Base-by-base conservation (phyloP, 495 filamentous ascomycete species). In the Xylaria longipes region DNA sequence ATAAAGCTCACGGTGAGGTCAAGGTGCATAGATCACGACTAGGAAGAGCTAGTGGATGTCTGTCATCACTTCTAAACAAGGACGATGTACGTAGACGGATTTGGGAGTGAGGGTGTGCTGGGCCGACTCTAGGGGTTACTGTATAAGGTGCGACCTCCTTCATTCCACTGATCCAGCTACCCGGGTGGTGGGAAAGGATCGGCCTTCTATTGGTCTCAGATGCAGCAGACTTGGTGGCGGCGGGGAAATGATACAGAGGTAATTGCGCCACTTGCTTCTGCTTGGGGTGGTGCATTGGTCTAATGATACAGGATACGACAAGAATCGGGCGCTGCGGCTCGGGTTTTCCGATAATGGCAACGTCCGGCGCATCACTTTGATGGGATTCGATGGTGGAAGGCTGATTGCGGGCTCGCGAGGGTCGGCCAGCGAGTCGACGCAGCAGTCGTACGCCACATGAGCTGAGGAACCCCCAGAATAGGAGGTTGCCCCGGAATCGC, bases 141-240 rank as follows among this genome's bases (percentile, higher is more conserved):
- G 61, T 64, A 66, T 66, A 66, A 37, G n/a, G 12, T 31, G 20
- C 22, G 9, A 22, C 45, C 17, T 17, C 45, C 41, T 39, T 56
- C 52, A 56, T 31, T 46, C 39, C 61, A 46, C 41, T 63, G 11
- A 25, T 17, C 61, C 31, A 37, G 63, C 9, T n/a, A 65, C 43
- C 43, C 20, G 62, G 41, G 1, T 15, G 29, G 45, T 66, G 63
- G 31, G n/a, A 66, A 7, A 12, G 63, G 63, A 52, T 66, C 45
- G 65, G 52, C 35, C 29, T 70, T 61, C 45, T 63, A 63, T 70
- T 57, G 56, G 57, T 62, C 33, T 70, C n/a, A 45, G 43, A 70
- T 25, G 54, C 39, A 61, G 52, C 15, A 37, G 50, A 27, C 54
- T 48, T 22, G n/a, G 43, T 43, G 68, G 57, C 29, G 68, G 31